Base-by-base conservation (phyloP, 768 basidiomycete species). In the Podaxis carcinomalis region DNA sequence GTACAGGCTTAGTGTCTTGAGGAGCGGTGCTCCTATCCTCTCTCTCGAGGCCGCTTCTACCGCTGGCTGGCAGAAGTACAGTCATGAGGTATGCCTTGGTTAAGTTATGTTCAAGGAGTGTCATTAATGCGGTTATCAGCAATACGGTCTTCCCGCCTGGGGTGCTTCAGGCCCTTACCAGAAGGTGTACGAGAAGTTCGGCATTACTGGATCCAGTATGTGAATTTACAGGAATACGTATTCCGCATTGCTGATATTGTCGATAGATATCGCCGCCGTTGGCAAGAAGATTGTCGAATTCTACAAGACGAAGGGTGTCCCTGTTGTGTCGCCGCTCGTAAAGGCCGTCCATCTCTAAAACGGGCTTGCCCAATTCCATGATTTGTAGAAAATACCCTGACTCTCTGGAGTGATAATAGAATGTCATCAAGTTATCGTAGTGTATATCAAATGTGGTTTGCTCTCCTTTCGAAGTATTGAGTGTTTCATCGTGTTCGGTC, bases 141-240 rank as follows among this genome's bases (percentile, higher is more conserved):
- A 91, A 81, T 91, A 79, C 62, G 91, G 90, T 68, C 72, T 92
- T 61, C 67, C 76, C 37, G 81, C 79, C 36, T 97, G 91, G 89
- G 94, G 94, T 70, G 86, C 92, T 14, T 95, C 93, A 19, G 94
- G 90, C 56, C 94, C 95, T 10, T 94, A 92, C 71, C 82, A 87
- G 74, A 83, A 94, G 78, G 89, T 95, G 11, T 97, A 97, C 72
- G 90, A 90, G 77, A 92, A 93, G 75, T 91, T 93, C 67, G 92
- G 90, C 46, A 83, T 94, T 70, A 93, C 92, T 39, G 88, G 86
- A 13, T 71, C 81, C 50, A 89, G 86, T 89, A 74, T 55, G 85
- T 81, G 53, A 44, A 49, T 58, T 55, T 27, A 28, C 21, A 13
- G 11, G 6, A 14, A 6, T 39, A 1, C 53, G 3, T n/a, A 28